Base-by-base conservation (phyloP, 371 early-diverging fungal species). In the Choanephora cucurbitarum region DNA sequence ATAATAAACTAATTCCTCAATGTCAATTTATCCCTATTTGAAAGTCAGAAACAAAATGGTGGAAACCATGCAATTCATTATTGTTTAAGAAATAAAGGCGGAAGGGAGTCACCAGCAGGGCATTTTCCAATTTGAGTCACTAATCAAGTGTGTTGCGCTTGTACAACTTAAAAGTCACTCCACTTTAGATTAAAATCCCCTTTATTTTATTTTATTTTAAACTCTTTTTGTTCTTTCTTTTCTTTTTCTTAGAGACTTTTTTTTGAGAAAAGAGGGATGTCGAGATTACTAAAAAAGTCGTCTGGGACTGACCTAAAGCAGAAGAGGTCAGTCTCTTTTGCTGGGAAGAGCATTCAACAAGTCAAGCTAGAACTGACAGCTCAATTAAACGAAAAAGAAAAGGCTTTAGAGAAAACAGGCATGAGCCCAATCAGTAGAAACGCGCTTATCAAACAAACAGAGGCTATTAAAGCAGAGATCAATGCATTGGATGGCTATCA, bases 81-180 rank as follows among this genome's bases (percentile, higher is more conserved):
- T 40, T 14, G 18, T n/a, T 40, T 40, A 40, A 5, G 13, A 40
- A 17, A 10, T 0, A 39, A 32, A 46, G 46, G 28, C 40, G 6
- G 21, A 14, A 18, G 19, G 50, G 45, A 21, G 33, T 11, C 49
- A 49, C 44, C 66, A 65, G 49, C 60, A 60, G 57, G 54, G 40
- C n/a, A 18, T 34, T 57, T 66, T 53, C 66, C 61, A 61, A 54
- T 44, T 66, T 33, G 46, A 61, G 66, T 54, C 54, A 57, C 42
- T 32, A n/a, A 49, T 31, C 42, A 54, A 55, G 44, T 60, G 66
- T 41, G 49, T 58, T 44, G 55, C 22, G 14, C 37, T 43, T 60
- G 66, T 65, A 57, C 55, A 56, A 65, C 66, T 45, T 31, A 44
- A 28, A 52, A 44, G 31, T 60, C 50, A 52, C 53, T 56, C 60